Base-by-base conservation (phyloP, 495 filamentous ascomycete genomes). In the Cercophora sp. region DNA sequence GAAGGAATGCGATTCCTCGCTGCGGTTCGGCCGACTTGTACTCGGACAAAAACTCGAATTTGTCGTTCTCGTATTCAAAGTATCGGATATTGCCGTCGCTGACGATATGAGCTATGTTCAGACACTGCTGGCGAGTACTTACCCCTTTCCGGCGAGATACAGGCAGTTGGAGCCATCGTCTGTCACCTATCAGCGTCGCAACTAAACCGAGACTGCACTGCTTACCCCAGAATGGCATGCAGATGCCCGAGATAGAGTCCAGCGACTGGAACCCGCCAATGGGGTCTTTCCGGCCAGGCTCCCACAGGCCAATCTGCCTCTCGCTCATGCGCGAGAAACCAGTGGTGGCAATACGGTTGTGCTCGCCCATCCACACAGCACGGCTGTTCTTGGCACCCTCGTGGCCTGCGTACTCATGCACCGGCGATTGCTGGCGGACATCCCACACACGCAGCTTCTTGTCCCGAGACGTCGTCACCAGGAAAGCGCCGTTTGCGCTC, bases 41-140 rank as follows among this genome's bases (percentile, higher is more conserved):
- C 65, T 97, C 91, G 19, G 90, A 90, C 20, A 98, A 72, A 69
- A 84, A 93, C 66, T 97, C 93, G 67, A 98, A 96, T 70, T 96
- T 96, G 77, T 96, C 91, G 65, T 97, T 90, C 58, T 91, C 87
- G 56, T 94, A 91, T 69, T 98, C 93, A 66, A 87, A 98, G 72
- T 98, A 98, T 32, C 92, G 90, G 58, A 98, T 98, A 69, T 97
- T 98, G 58, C 93, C 93, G 62, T 98, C 93, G 71, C 90, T 95
- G 54, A 27, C 10, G 40, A 8, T 22, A 40, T 49, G 36, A 55
- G 51, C n/a, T 20, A 31, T 1, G 8, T 11, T 42, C 6, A 15
- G 3, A 3, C 26, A 11, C 5, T 2, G n/a, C 8, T 1, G 13
- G 42, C 32, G 1, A 27, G 10, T 34, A 77, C 87, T 74, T 71